Base-by-base conservation (phyloP, 345 rosid genomes). In the Salix suchowensis region DNA sequence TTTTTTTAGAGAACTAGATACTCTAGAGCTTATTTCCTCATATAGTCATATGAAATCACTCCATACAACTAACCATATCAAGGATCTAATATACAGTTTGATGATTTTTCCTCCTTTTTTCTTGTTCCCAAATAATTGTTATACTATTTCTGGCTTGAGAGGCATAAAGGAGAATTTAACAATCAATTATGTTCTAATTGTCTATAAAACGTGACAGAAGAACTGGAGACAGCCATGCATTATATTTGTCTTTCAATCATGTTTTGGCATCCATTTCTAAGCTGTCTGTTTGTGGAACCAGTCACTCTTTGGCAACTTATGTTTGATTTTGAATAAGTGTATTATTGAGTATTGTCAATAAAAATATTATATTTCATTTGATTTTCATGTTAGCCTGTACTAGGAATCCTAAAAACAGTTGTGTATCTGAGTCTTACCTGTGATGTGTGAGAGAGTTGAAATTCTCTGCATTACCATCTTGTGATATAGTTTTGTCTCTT, bases 401-500 rank as follows among this genome's bases (percentile, higher is more conserved):
- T 55, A 42, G 6, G 34, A 30, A 61, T 46, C 21, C 26, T 30
- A 54, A 26, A 44, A 44, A 76, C 46, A 28, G 1, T 26, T 60
- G 28, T 19, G 36, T 26, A 21, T 46, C n/a, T 32, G 37, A 73
- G 52, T 69, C 15, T 73, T 55, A n/a, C 67, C 14, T 68, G 21
- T 76, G 44, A 65, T 23, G 23, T 66, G 55, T 18, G 61, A 58
- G 72, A 62, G 77, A n/a, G 32, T 26, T 48, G 60, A 73, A 65
- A 76, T 19, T 46, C 46, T 73, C 62, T 71, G 9, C 16, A 66
- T 6, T 13, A 24, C 68, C 18, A 42, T 28, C 39, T 62, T 28
- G 32, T 67, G 44, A 70, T 82, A 44, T 73, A 36, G 39, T n/a
- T 58, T 65, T 4, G 39, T 24, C 32, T 65, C 23, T 39, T 68